Evolutionary conservation across 148 eudicot species (phyloP).

Genomic region (Nyssa sinensis): DNA sequence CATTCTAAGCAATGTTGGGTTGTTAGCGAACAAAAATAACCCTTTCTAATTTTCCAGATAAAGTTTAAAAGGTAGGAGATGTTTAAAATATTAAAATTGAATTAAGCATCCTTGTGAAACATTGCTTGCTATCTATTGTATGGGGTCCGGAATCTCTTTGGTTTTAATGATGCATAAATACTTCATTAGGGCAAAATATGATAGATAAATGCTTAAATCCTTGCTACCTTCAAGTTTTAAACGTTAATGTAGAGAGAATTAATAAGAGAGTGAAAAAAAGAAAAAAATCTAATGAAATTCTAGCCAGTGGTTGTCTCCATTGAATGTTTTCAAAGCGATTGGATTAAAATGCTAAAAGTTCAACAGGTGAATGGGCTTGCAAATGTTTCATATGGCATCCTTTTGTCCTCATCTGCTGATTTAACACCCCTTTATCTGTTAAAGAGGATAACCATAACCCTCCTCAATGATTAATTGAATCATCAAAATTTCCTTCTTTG

Average conservation of each 20-base stretch:
- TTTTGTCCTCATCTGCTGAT: too few species aligned
- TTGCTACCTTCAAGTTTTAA: not conserved
- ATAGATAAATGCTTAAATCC: too few species aligned
- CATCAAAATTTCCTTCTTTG: not conserved
- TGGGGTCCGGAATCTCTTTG: not conserved
- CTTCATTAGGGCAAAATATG: not conserved
- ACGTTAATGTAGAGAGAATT: not conserved
- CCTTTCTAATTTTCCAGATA: not conserved
- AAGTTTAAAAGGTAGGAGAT: not conserved
- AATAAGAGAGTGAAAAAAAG: not conserved
- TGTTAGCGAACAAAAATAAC: not conserved
- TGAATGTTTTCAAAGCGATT: too few species aligned
- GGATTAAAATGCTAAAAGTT: too few species aligned
- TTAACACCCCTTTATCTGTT: not conserved
- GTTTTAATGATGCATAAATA: too few species aligned
- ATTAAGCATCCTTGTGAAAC: not conserved
- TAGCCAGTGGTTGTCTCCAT: too few species aligned
- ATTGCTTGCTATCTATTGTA: not conserved
- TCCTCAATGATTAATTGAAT: too few species aligned
- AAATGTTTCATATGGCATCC: too few species aligned
- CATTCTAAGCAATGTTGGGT: too few species aligned
- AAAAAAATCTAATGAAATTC: not conserved
- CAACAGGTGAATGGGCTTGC: too few species aligned
- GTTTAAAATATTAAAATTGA: too few species aligned
- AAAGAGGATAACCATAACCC: not conserved